Evolutionary conservation across 2,329 filamentous ascomycete species (phyloP).

Genomic region (Cladosporium halotolerans): DNA sequence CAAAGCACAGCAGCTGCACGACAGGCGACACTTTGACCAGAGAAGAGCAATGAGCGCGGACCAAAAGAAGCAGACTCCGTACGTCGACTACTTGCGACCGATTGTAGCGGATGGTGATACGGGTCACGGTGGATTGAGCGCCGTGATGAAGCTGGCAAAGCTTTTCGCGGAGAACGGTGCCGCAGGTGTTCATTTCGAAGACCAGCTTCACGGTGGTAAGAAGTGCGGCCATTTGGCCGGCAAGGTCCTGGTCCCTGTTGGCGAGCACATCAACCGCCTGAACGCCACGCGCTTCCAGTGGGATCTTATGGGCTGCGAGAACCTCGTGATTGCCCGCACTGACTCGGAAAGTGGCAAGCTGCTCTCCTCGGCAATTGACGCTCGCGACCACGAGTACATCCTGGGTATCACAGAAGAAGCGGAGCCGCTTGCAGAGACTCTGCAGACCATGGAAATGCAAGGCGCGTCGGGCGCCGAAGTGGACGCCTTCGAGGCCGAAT

Average conservation of each 20-base stretch:
- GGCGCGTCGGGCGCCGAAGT: constrained; percentile 76
- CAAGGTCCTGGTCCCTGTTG: constrained; percentile 87
- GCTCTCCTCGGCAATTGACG: constrained; percentile 83
- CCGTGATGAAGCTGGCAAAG: constrained; percentile 93
- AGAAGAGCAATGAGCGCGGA: constrained; percentile 70
- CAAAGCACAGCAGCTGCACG: constrained; percentile 95
- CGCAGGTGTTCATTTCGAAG: constrained; percentile 93
- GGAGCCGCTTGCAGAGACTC: constrained; percentile 76
- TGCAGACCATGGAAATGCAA: constrained; percentile 80
- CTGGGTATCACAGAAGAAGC: constrained; percentile 75
- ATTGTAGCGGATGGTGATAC: constrained; percentile 97
- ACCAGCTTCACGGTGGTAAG: constrained; percentile 95
- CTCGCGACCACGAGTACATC: constrained; percentile 95
- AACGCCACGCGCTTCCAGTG: constrained; percentile 91
- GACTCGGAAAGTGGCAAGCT: constrained; percentile 92
- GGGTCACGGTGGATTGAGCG: constrained; percentile 82
- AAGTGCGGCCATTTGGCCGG: constrained; percentile 96
- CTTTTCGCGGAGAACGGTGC: constrained; percentile 96
- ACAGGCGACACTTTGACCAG: constrained; percentile 88
- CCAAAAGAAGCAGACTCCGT: constrained; percentile 69
- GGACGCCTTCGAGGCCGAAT: constrained; percentile 75
- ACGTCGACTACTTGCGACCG: constrained; percentile 85
- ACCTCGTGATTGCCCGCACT: constrained; percentile 87
- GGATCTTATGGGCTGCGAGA: constrained; percentile 96
- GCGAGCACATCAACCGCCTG: constrained; percentile 94